A percentile compares a stretch with the other conserved stretches of the same genome.
phyloP scores from a whole-genome alignment of 2,329 filamentous ascomycete genomes.

The Diaporthe australafricana region DNA sequence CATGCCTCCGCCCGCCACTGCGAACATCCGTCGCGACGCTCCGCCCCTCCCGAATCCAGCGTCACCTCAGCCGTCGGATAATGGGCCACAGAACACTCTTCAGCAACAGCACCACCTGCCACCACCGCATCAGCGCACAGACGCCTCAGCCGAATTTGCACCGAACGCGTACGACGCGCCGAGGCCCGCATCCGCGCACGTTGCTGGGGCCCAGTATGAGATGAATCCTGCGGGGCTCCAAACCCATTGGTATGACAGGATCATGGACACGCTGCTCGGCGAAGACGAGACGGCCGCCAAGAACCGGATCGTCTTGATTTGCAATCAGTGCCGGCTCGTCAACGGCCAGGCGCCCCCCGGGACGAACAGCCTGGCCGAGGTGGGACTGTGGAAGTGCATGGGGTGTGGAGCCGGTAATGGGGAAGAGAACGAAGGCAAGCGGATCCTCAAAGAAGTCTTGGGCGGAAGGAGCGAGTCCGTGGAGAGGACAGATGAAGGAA shows the following conservation, averaged over 20 bases:
- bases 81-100: slow-evolving; percentile 34
- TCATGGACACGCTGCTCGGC: slow-evolving; percentile 90
- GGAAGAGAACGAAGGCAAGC: slow-evolving; percentile 79
- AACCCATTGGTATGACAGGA: slow-evolving; percentile 91
- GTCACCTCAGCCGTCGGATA: slow-evolving; percentile 39
- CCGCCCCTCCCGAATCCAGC: slow-evolving; percentile 44
- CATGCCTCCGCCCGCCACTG: slow-evolving; percentile 70
- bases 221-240: slow-evolving; percentile 47
- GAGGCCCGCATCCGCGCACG: neutral
- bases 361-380: slow-evolving; percentile 77
- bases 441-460: slow-evolving; percentile 76
- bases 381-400: slow-evolving; percentile 90
- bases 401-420: slow-evolving; percentile 88
- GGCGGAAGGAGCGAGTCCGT: slow-evolving; percentile 40
- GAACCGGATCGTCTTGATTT: slow-evolving; percentile 91
- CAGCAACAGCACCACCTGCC: slow-evolving; percentile 37
- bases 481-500: slow-evolving; percentile 37
- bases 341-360: slow-evolving; percentile 97
- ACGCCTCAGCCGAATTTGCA: slow-evolving; percentile 74
- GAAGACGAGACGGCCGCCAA: slow-evolving; percentile 94
- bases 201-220: slow-evolving; percentile 41
- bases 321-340: slow-evolving; percentile 83
- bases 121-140: slow-evolving; percentile 45
- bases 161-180: slow-evolving; percentile 72
- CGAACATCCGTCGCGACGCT: slow-evolving; percentile 65